These are phyloP conservation scores for Corymbia calophylla DNA, from an alignment of 441 rosid species.

Conservation along the genomic window DNA sequence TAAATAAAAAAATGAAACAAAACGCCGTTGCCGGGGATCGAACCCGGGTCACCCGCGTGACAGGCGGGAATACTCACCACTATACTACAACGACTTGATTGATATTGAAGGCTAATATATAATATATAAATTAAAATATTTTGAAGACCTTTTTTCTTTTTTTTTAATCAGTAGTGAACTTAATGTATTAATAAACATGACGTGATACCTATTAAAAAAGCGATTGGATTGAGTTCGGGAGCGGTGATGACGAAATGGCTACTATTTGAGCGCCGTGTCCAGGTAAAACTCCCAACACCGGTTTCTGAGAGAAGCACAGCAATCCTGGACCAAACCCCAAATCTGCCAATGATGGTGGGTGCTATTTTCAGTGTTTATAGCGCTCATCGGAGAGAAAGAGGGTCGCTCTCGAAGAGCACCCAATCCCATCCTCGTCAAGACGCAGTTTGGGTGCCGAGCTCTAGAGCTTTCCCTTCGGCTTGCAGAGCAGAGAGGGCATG, in stretches of 20 bases:
- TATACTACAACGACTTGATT: background rate
- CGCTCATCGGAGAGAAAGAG: background rate
- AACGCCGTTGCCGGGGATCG: constrained; percentile 7
- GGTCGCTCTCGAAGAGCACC: background rate
- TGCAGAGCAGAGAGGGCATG: background rate
- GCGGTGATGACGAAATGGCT: background rate
- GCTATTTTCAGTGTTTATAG: background rate
- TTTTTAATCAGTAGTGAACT: background rate
- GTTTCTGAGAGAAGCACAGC: background rate
- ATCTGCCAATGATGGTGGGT: background rate
- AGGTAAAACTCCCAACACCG: background rate
- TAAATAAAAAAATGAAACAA: fast-evolving
- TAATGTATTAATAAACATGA: fast-evolving
- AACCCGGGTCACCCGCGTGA: constrained; percentile 11
- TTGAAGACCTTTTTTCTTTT: too few relatives aligned
- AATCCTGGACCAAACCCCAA: background rate
- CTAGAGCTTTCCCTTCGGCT: background rate
- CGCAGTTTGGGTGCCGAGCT: background rate
- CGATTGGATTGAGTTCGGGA: background rate
- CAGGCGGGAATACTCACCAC: constrained; percentile 9
- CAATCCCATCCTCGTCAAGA: background rate
- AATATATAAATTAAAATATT: too few relatives aligned
- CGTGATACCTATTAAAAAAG: background rate
- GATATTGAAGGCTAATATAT: fast-evolving
- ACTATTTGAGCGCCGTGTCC: background rate